Evolutionary conservation across 164 flowering plant genomes (phyloP), one percentile per base, ranked within the genome.

Genomic region (Pachysandra terminalis): DNA sequence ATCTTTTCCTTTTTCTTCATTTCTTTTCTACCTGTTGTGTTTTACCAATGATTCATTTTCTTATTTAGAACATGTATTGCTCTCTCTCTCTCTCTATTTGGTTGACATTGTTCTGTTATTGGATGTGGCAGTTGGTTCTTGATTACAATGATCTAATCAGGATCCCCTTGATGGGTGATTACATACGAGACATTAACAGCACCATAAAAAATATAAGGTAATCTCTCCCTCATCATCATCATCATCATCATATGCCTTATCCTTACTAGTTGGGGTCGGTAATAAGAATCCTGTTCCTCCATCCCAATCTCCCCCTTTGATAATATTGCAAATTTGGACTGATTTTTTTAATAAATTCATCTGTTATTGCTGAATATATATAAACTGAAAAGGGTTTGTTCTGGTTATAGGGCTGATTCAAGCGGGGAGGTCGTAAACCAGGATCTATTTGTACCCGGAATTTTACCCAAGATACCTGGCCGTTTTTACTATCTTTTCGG

Each of bases 401-500:
- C 9, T 59, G 68, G 1, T 72, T 56, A 10, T 63, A 86, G 97
- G 82, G 71, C 76, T 35, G 77, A 78, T 45, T 41, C 64, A 9
- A 37, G 48, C 1, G 91, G 90, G 40, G 91, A 88, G 76, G 82
- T 82, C 25, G 86, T 74, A 6, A 81, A 83, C 51, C 82, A 84
- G 63, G 68, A 79, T 1, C 74, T 91, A 17, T 81, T 53, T 65
- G 0, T 82, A n/a, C 98, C 98, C 0, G 87, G 81, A 8, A 10
- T 90, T 41, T 59, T 85, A 40, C 98, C 96, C 0, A 94, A 91
- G 77, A 5, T 87, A 16, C 98, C 98, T 0, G 98, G 98, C 6
- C 86, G 98, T 9, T 79, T 88, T 40, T 94, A 94, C 77, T 88
- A 80, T 78, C 79, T 86, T 55, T 94, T 90, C 68, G 98, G 97